Percentiles rank a stretch among this genome's conserved stretches.
phyloP scores from a whole-genome alignment of 2,329 filamentous ascomycete genomes.

The Neobulgaria alba region DNA sequence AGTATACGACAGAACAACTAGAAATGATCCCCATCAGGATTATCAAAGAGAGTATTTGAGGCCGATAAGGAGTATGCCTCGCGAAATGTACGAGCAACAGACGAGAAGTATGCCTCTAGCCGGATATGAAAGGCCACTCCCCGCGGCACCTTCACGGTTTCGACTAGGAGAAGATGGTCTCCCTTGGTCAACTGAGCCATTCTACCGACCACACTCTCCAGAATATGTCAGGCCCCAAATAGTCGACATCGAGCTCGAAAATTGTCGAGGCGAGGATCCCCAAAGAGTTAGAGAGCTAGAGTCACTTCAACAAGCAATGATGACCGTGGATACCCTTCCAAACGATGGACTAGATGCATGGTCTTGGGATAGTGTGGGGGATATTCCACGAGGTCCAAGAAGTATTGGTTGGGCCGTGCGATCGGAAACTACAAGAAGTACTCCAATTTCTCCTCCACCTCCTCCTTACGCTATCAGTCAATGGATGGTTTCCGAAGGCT shows the following conservation, averaged over 20 bases:
- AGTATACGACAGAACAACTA: too few relatives aligned
- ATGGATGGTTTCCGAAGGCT: constrained; percentile 15
- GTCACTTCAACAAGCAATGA: constrained; percentile 26
- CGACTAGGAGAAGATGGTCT: constrained; percentile 26
- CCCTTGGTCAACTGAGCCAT: constrained; percentile 27
- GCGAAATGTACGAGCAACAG: too few relatives aligned
- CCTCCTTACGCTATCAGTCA: constrained; percentile 26
- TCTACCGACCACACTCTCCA: constrained; percentile 17
- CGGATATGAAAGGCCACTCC: constrained; percentile 20
- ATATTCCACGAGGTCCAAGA: constrained; percentile 20
- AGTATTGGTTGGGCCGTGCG: constrained; percentile 27
- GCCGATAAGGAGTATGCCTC: too few relatives aligned
- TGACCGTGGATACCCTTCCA: constrained; percentile 26
- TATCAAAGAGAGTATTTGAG: too few relatives aligned
- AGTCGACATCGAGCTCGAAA: constrained; percentile 12
- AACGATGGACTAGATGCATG: constrained; percentile 23
- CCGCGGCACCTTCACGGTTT: constrained; percentile 24
- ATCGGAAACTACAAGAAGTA: constrained; percentile 11
- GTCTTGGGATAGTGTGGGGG: constrained; percentile 21
- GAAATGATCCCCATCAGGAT: constrained; percentile 15
- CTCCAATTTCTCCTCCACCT: constrained; percentile 8
- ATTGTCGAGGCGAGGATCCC: constrained; percentile 22
- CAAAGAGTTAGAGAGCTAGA: constrained; percentile 23
- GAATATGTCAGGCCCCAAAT: constrained; percentile 1
- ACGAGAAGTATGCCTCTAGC: constrained; percentile 11